Evolutionary conservation across 2,329 filamentous ascomycete genomes (phyloP).

Genomic region (Alternaria viburni): DNA sequence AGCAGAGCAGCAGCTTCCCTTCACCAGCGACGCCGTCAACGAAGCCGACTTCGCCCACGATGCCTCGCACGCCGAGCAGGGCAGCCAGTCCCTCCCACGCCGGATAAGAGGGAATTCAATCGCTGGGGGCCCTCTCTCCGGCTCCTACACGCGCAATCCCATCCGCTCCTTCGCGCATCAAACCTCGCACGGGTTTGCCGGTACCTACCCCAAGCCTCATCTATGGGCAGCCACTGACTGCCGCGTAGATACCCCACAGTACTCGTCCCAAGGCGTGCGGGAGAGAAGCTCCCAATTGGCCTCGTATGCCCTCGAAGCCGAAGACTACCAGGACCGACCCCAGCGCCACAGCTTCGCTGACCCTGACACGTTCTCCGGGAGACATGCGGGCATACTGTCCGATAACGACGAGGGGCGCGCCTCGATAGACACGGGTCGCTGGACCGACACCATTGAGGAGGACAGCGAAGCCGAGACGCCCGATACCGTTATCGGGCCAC

Average conservation of each 20-base stretch:
- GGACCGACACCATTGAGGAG: constrained; percentile 64
- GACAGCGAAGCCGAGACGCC: constrained; percentile 65
- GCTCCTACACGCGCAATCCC: constrained; percentile 59
- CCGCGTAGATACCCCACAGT: constrained; percentile 71
- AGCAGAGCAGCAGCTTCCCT: constrained; percentile 38
- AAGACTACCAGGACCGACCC: constrained; percentile 38
- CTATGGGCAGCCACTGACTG: constrained; percentile 27
- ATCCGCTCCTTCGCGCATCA: constrained; percentile 75
- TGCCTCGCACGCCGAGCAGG: constrained; percentile 26
- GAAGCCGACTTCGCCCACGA: constrained; percentile 38
- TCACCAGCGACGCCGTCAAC: constrained; percentile 37
- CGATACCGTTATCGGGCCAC: constrained; percentile 42
- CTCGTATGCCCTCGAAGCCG: constrained; percentile 70
- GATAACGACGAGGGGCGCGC: constrained; percentile 31
- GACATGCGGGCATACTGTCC: constrained; percentile 18
- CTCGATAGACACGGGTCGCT: constrained; percentile 43
- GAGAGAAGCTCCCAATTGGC: constrained; percentile 88
- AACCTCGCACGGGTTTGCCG: constrained; percentile 64
- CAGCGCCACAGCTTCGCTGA: constrained; percentile 34
- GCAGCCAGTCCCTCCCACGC: constrained; percentile 32
- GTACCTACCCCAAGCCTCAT: constrained; percentile 50
- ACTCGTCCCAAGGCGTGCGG: constrained; percentile 76
- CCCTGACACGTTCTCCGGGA: constrained; percentile 27
- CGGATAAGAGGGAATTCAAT: constrained; percentile 36
- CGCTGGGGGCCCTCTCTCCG: constrained; percentile 29